Percentiles rank a stretch among this genome's conserved stretches.
Conservation (phyloP, 331 rosid species). For the Ulmus americana region DNA sequence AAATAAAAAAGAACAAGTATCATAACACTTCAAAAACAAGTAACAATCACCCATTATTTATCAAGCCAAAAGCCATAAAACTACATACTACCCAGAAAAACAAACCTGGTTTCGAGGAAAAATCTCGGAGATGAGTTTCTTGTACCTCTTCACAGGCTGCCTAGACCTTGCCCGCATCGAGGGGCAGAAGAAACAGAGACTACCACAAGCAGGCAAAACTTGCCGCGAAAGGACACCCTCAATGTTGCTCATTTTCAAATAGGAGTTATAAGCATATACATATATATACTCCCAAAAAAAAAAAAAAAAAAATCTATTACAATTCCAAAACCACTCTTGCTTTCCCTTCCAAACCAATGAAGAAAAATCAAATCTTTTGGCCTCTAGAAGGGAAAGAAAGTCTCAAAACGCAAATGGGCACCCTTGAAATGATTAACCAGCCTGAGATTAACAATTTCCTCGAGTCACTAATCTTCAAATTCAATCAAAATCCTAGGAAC, state of each 20-base stretch:
- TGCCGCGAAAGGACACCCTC: conserved; percentile 83
- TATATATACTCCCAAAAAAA: not conserved
- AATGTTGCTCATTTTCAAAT: conserved; percentile 41
- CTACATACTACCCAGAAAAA: conserved; percentile 13
- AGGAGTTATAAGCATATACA: not conserved
- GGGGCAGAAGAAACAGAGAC: conserved; percentile 86
- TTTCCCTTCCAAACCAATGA: conserved; percentile 52
- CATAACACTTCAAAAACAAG: not conserved
- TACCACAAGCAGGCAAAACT: conserved; percentile 83
- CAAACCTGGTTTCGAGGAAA: conserved; percentile 83
- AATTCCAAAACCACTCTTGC: conserved; percentile 32
- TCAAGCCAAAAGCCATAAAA: not conserved
- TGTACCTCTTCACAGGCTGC: conserved; percentile 98
- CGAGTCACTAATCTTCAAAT: not conserved
- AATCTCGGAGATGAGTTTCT: conserved; percentile 88
- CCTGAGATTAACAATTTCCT: conserved; percentile 30
- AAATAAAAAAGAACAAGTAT: not conserved
- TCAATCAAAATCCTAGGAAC: not conserved
- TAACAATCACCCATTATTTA: not conserved
- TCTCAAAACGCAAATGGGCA: conserved; percentile 28
- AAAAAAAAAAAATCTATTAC: conserved; percentile 1
- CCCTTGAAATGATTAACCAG: conserved; percentile 36
- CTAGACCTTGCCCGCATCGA: conserved; percentile 80
- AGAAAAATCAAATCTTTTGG: conserved; percentile 21
- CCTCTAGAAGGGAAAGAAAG: conserved; percentile 61